These are phyloP conservation scores for Petunia hybrid DNA, from an alignment of 305 asterid genomes.

Conservation along the genomic window DNA sequence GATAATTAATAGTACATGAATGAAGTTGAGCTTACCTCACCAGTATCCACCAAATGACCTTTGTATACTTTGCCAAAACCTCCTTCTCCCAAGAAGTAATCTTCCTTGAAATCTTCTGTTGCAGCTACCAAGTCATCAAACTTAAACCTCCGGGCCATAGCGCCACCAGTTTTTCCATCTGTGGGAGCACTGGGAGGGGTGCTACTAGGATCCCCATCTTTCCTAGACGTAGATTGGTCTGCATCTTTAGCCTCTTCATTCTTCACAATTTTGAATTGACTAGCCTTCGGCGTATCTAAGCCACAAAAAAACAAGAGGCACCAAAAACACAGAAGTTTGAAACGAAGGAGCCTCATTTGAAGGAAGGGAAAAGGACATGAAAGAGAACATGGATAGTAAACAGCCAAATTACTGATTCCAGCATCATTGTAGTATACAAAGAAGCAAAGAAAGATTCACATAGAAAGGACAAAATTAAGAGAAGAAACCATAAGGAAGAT, in stretches of 20 bases:
- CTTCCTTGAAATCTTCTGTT: constrained; percentile 47
- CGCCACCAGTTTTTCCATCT: constrained; percentile 37
- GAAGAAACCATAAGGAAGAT: constrained; percentile 17
- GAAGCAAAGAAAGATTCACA: background rate
- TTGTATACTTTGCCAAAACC: constrained; percentile 57
- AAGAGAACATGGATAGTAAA: background rate
- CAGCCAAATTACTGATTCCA: background rate
- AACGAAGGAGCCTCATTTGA: background rate
- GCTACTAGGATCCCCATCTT: constrained; percentile 32
- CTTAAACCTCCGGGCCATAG: constrained; percentile 49
- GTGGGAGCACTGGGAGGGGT: constrained; percentile 24
- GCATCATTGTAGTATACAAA: background rate
- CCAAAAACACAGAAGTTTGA: constrained; percentile 15
- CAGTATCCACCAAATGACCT: constrained; percentile 44
- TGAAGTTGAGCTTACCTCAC: constrained; percentile 42
- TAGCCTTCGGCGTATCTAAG: constrained; percentile 40
- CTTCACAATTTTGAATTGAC: constrained; percentile 42
- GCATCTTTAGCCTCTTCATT: constrained; percentile 42
- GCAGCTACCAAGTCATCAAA: constrained; percentile 54
- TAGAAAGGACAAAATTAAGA: background rate
- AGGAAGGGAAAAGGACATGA: constrained; percentile 8
- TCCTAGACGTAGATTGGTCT: constrained; percentile 40
- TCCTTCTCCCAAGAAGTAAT: constrained; percentile 54
- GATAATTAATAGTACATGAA: background rate
- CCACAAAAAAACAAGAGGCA: constrained; percentile 30